Evolutionary conservation across 2,329 filamentous ascomycete species (phyloP).

Genomic region (Rhinocladiella mackenziei): DNA sequence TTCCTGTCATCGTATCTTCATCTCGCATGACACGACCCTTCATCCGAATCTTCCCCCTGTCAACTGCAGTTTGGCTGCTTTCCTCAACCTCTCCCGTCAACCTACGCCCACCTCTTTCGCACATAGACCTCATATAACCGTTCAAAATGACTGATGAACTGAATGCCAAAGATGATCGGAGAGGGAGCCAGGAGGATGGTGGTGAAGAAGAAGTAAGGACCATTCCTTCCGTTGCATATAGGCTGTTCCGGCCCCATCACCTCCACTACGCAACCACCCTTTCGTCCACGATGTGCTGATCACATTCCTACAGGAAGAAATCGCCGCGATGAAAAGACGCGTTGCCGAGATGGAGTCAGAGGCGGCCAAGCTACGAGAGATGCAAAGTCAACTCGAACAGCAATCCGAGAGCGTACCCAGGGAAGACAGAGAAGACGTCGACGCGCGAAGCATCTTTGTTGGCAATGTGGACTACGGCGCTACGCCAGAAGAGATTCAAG

Average conservation of each 20-base stretch:
- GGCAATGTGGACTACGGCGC: constrained; percentile 98
- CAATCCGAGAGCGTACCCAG: constrained; percentile 70
- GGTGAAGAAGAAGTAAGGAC: constrained; percentile 44
- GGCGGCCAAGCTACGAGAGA: constrained; percentile 78
- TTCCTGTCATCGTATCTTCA: background rate
- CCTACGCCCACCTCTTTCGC: background rate
- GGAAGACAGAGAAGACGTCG: constrained; percentile 93
- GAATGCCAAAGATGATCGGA: constrained; percentile 38
- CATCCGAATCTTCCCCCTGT: background rate
- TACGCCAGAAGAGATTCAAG: constrained; percentile 95
- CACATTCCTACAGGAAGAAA: constrained; percentile 59
- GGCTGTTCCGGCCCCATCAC: background rate
- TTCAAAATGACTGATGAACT: constrained; percentile 34
- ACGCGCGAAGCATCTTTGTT: constrained; percentile 93
- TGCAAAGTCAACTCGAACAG: constrained; percentile 81
- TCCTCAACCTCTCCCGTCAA: constrained; percentile 1
- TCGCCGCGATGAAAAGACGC: constrained; percentile 78
- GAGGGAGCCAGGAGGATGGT: constrained; percentile 39
- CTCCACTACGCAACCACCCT: too few species aligned
- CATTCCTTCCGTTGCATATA: background rate
- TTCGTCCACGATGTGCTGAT: constrained; percentile 2
- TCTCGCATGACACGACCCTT: background rate
- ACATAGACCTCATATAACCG: background rate
- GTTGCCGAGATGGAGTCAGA: constrained; percentile 90
- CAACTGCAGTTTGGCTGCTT: background rate